phyloP scores from a whole-genome alignment of 2,329 filamentous ascomycete species.

The Rugonectria rugulosa region DNA sequence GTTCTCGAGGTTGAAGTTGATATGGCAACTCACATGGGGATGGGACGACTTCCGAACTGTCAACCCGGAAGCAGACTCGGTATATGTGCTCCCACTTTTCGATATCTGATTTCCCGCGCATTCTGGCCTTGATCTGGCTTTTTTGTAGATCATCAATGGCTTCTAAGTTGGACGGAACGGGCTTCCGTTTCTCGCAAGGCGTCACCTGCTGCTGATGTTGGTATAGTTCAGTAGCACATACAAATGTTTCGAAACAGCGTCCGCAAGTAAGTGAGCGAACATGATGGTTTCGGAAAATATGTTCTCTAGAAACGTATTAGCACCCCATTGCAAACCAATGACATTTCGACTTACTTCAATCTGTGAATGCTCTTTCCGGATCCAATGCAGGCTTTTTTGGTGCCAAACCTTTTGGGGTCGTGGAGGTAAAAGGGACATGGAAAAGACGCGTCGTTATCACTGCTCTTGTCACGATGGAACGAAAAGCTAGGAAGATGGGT shows the following conservation, averaged over 20 bases:
- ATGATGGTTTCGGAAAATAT: neutral
- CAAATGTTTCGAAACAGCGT: neutral
- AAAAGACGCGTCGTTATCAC: neutral
- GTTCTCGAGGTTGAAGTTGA: too few species aligned
- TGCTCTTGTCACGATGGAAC: neutral
- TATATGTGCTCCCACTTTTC: neutral
- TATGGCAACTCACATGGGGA: neutral
- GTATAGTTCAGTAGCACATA: neutral
- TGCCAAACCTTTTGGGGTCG: neutral
- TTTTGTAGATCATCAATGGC: neutral
- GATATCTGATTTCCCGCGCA: neutral
- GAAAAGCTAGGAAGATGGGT: neutral
- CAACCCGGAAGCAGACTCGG: neutral
- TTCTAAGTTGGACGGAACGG: neutral
- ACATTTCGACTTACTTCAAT: neutral
- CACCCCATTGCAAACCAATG: too few species aligned
- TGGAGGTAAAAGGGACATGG: neutral
- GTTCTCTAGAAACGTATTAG: neutral
- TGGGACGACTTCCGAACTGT: neutral
- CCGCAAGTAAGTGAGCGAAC: neutral
- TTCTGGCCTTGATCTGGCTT: neutral
- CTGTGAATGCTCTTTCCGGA: neutral
- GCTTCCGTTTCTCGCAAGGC: neutral
- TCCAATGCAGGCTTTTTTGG: neutral
- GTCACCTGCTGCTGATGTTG: neutral